phyloP scores from a whole-genome alignment of 2,329 filamentous ascomycete species.

The Hymenoscyphus albidus region DNA sequence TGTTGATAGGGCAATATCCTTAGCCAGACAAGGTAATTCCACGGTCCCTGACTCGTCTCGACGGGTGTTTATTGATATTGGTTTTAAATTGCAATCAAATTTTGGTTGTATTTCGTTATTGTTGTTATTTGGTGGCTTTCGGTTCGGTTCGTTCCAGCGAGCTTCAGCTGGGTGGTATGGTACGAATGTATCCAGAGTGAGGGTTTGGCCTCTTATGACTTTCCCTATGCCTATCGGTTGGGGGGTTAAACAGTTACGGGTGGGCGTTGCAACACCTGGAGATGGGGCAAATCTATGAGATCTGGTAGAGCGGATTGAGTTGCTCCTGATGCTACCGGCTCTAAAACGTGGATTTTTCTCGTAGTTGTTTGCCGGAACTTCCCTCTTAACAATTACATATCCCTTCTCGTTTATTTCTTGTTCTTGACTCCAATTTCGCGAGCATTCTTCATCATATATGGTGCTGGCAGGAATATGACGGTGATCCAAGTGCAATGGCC shows the following conservation, averaged over 20 bases:
- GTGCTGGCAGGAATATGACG: neutral
- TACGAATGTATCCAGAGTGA: neutral
- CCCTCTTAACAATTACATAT: neutral
- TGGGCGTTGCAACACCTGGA: neutral
- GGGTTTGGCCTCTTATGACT: neutral
- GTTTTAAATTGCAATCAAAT: neutral
- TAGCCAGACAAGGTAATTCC: neutral
- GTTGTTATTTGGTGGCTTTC: neutral
- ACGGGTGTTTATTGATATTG: neutral
- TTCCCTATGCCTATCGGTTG: neutral
- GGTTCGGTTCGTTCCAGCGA: neutral
- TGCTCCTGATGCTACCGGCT: constrained; percentile 9
- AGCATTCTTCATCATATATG: neutral
- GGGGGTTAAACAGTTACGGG: neutral
- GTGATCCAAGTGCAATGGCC: neutral
- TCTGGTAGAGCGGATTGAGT: constrained; percentile 9
- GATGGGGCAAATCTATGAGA: neutral
- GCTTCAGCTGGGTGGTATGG: neutral
- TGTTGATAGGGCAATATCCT: neutral
- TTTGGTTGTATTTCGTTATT: neutral
- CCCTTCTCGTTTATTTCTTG: neutral
- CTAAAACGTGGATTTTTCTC: neutral
- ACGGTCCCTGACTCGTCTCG: neutral
- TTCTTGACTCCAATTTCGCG: neutral
- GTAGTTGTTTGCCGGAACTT: neutral